These are phyloP conservation scores for Eucalyptus curtisii DNA, from an alignment of 345 rosid genomes.

Conservation along the genomic window DNA sequence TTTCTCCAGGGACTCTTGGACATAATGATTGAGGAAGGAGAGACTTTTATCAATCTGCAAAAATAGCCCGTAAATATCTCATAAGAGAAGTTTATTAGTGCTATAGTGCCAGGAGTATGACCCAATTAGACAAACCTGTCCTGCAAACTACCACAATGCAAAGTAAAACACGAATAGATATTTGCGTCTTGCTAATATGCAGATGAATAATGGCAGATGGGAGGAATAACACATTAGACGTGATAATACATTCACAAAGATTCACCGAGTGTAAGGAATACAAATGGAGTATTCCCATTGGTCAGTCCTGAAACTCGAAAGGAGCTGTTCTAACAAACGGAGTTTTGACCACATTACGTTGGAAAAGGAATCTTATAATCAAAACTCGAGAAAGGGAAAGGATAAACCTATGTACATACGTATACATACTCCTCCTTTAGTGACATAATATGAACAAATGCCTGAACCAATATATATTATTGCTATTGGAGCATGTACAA, in stretches of 20 bases:
- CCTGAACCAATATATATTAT: background rate
- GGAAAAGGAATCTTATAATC: background rate
- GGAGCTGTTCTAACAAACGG: background rate
- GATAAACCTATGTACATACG: background rate
- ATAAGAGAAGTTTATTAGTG: background rate
- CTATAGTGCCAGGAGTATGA: background rate
- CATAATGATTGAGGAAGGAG: conserved; percentile 62
- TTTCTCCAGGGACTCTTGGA: conserved; percentile 58
- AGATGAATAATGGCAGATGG: background rate
- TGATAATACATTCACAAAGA: background rate
- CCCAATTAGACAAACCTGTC: background rate
- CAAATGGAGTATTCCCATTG: background rate
- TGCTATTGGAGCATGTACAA: background rate
- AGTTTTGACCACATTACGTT: background rate
- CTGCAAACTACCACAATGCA: no score
- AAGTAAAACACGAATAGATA: background rate
- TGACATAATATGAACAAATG: background rate
- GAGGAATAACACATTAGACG: background rate
- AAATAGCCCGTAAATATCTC: background rate
- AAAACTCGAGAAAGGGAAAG: background rate
- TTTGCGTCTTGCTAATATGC: background rate
- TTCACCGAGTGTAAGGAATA: background rate
- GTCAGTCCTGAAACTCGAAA: background rate
- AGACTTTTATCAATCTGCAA: conserved; percentile 78
- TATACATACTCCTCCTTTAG: background rate